These are phyloP conservation scores for Hymenoscyphus fructigenus DNA, from an alignment of 2,329 filamentous ascomycete genomes.

Conservation along the genomic window DNA sequence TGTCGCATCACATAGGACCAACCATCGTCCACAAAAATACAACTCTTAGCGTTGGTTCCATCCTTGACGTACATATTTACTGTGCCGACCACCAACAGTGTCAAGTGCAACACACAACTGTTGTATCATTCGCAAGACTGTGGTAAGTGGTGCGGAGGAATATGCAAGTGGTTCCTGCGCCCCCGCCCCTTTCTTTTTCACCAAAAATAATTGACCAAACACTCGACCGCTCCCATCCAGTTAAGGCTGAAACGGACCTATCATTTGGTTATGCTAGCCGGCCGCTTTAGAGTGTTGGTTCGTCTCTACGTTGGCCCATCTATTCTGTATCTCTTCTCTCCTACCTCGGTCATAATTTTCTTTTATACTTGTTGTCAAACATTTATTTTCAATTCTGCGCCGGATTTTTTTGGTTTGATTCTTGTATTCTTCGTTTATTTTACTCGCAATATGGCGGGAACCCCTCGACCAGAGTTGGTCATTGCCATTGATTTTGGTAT, in stretches of 20 bases:
- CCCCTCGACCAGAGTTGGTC: constrained; percentile 20
- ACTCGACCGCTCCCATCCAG: neutral
- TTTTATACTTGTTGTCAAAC: neutral
- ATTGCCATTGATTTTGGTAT: constrained; percentile 27
- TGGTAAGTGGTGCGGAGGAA: constrained; percentile 1
- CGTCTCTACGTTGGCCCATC: neutral
- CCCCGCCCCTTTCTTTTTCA: neutral
- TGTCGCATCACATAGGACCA: neutral
- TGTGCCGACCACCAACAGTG: neutral
- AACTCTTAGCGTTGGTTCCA: constrained; percentile 7
- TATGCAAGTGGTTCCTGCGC: neutral
- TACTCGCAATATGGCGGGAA: constrained; percentile 4
- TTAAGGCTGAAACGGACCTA: neutral
- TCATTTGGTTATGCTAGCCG: neutral
- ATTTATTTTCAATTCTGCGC: neutral
- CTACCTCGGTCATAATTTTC: neutral
- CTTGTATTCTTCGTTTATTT: neutral
- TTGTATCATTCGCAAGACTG: neutral
- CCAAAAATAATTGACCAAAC: neutral
- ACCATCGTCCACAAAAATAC: neutral
- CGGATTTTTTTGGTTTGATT: neutral
- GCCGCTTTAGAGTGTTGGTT: neutral
- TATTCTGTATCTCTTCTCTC: neutral
- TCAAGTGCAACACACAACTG: constrained; percentile 1
- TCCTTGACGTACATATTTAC: neutral